Percentiles rank a stretch among this genome's conserved stretches.
These are phyloP conservation scores for Mitragyna speciosa DNA, from an alignment of 257 asterid genomes.

Conservation along the genomic window DNA sequence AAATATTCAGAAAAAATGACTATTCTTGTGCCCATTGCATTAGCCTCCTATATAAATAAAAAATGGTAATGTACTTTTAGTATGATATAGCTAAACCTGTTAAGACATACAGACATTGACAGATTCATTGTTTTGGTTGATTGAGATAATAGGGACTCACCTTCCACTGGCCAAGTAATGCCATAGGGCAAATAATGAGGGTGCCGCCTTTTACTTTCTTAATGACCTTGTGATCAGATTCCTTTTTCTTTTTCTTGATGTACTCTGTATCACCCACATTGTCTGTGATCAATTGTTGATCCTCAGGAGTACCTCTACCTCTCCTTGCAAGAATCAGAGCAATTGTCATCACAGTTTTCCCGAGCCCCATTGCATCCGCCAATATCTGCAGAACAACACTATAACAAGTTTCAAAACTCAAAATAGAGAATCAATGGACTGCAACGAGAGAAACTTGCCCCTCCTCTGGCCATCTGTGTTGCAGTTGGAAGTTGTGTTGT, in stretches of 20 bases:
- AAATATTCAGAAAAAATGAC: background rate
- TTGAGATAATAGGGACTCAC: constrained; percentile 30
- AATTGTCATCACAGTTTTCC: constrained; percentile 92
- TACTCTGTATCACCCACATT: constrained; percentile 24
- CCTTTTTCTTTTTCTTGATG: constrained; percentile 25
- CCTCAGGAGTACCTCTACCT: constrained; percentile 53
- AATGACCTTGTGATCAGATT: constrained; percentile 15
- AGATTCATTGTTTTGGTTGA: background rate
- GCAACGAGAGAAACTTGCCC: constrained; percentile 42
- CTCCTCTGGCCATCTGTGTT: constrained; percentile 68
- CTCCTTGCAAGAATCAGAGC: constrained; percentile 61
- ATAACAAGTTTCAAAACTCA: background rate
- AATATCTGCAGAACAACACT: constrained; percentile 48
- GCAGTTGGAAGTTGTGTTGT: constrained; percentile 68
- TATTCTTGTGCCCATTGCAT: background rate
- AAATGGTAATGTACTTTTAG: no score
- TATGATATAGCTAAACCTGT: background rate
- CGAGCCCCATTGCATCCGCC: constrained; percentile 96
- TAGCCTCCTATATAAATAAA: background rate
- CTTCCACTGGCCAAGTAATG: constrained; percentile 93
- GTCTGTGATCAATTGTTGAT: constrained; percentile 28
- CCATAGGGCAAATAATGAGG: constrained; percentile 86
- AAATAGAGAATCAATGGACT: background rate
- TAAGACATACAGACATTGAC: background rate
- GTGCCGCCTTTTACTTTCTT: constrained; percentile 73